Evolutionary conservation across 768 basidiomycete species (phyloP), one percentile per base, ranked within the genome.

Genomic region (Mycena vitilis): DNA sequence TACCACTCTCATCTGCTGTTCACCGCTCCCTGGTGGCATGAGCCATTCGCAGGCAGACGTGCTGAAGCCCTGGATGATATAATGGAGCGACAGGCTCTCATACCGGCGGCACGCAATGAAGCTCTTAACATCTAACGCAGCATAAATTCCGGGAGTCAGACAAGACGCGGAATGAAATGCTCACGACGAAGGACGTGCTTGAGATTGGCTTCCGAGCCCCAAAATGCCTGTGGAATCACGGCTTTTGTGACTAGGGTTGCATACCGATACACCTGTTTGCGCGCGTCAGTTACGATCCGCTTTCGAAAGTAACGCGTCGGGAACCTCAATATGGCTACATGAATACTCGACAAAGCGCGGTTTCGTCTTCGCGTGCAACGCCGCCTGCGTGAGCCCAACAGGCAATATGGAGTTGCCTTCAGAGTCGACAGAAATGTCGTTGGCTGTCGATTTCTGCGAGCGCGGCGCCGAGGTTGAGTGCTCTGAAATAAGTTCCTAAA

Each of bases 31-130:
- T 0, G 81, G 78, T 11, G 86, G 88, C 70, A 82, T 83, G 15
- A 95, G 81, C 96, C 96, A 98, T 25, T 89, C 87, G 73, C 95
- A 95, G 37, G 89, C 91, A 0, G 88, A 84, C 6, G 88, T 87
- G 44, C 86, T 86, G 73, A 99, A 89, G 12, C 88, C 87, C 78
- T 97, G 95, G 30, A 97, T 73, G 7, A 95, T 79, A 12, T 84
- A 75, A 75, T 98, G 96, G 7, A 99, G 80, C 4, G 88, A 89
- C 20, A 94, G 63, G 0, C 90, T 88, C 78, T 99, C 98, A 74
- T 88, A 93, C n/a, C 95, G 90, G 18, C 95, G 88, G 53, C 86
- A 86, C 16, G 83, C 77, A 52, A 99, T 88, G 70, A 97, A 91
- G n/a, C 81, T 78, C 66, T 91, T 89, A 51, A 95, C 83, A 73